These are phyloP conservation scores for Candida dajiaensis DNA, from an alignment of 805 yeast genomes.

Conservation along the genomic window DNA sequence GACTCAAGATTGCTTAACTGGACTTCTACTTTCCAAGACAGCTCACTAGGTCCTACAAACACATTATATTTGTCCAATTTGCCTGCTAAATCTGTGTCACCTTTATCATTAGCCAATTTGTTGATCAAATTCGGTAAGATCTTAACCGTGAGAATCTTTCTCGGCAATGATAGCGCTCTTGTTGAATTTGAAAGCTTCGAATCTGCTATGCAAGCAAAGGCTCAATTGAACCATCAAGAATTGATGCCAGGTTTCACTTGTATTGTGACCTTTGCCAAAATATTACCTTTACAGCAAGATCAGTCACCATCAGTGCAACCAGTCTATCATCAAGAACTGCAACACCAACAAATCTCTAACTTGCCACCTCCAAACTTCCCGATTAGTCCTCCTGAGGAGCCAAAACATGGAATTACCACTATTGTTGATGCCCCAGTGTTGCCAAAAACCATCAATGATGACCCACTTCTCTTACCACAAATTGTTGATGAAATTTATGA, in stretches of 20 bases:
- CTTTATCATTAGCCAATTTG: constrained; percentile 54
- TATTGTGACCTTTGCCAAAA: constrained; percentile 79
- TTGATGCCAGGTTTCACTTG: constrained; percentile 73
- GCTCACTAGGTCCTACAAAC: constrained; percentile 68
- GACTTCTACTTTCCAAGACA: constrained; percentile 69
- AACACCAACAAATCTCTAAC: constrained; percentile 8
- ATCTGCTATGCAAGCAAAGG: constrained; percentile 73
- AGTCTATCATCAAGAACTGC: constrained; percentile 12
- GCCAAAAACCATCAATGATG: constrained; percentile 10
- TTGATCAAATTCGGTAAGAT: constrained; percentile 59
- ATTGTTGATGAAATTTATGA: constrained; percentile 25
- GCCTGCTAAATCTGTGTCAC: constrained; percentile 48
- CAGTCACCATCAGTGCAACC: constrained; percentile 4
- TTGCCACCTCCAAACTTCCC: constrained; percentile 9
- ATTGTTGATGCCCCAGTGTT: constrained; percentile 5
- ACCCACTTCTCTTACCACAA: constrained; percentile 20
- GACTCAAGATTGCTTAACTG: constrained; percentile 53
- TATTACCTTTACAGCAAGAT: constrained; percentile 33
- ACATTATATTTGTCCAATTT: constrained; percentile 75
- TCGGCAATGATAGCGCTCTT: constrained; percentile 45
- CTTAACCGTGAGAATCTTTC: constrained; percentile 54
- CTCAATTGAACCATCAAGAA: constrained; percentile 75
- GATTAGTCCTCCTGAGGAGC: constrained; percentile 6
- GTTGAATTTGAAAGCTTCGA: constrained; percentile 71
- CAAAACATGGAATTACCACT: constrained; percentile 1